phyloP scores from a whole-genome alignment of 768 basidiomycete species.

The Dioszegia hungarica region DNA sequence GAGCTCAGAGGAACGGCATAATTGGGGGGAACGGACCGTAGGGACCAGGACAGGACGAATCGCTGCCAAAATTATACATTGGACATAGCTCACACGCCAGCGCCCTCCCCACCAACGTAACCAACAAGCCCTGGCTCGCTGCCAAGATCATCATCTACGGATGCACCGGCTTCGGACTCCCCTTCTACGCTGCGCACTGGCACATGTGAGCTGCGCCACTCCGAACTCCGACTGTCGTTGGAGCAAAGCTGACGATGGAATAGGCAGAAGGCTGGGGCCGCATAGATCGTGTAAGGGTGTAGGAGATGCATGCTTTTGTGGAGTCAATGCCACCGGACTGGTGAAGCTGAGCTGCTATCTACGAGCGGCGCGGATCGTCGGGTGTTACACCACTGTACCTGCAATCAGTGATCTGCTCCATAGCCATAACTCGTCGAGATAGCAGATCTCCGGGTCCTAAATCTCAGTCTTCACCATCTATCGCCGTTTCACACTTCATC shows the following conservation, averaged over 20 bases:
- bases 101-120: slow-evolving; percentile 41
- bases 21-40: neutral
- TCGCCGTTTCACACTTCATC: too few species aligned
- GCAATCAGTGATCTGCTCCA: too few species aligned
- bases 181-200: slow-evolving; percentile 41
- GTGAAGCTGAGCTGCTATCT: too few species aligned
- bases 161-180: slow-evolving; percentile 37
- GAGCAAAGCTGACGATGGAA: slow-evolving; percentile 23
- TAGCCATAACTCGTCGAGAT: too few species aligned
- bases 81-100: slow-evolving; percentile 7
- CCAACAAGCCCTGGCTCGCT: slow-evolving; percentile 37
- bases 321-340: neutral
- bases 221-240: too few species aligned
- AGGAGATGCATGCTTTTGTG: neutral
- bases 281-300: neutral
- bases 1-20: neutral
- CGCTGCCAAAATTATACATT: neutral
- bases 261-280: neutral
- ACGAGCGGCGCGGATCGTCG: too few species aligned
- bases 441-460: too few species aligned
- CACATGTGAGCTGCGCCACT: slow-evolving; percentile 49
- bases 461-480: too few species aligned
- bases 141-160: slow-evolving; percentile 33
- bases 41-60: neutral
- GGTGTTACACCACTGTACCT: too few species aligned